Base-by-base conservation (phyloP, 345 rosid species). In the Salix purpurea region DNA sequence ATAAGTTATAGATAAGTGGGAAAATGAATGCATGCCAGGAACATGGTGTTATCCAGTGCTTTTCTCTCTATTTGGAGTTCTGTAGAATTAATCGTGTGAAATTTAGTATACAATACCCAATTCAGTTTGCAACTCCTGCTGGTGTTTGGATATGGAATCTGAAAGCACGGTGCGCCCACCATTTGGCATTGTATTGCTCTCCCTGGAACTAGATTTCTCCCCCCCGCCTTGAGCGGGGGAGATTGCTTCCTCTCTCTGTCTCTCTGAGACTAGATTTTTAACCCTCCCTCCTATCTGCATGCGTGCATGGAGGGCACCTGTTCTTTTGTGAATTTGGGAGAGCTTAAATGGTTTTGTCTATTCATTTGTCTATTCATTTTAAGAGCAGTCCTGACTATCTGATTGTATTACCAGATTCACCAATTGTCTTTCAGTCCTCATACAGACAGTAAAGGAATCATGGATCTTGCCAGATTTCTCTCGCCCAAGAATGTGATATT, bases 341-440 rank as follows among this genome's bases (percentile, higher is more conserved):
- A 39, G 40, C 58, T 12, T 16, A 7, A 62, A 64, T 61, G 16
- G 2, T 40, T 40, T 10, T 40, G 3, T 40, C 10, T 61, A n/a
- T 26, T 62, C 66, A 62, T 40, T 10, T 40, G 44, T 40, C 10
- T 61, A n/a, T 26, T 62, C 66, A 62, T 1, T 2, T 42, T 5
- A n/a, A 11, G 48, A 65, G 65, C 65, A 64, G 3, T 64, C 66
- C 23, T 81, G 40, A 72, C 21, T 28, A 12, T n/a, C 2, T 40
- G 18, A 46, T 79, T 82, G 19, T 70, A 0, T 74, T 80, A 32
- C 78, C 85, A 96, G 99, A 89, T 93, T 82, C 98, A 91, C 81
- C 97, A 96, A 80, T 82, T 93, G 79, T 88, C 98, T 65, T 96
- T 96, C 86, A 93, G 96, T 85, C 91, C 98, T 67, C 99, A 93